These are phyloP conservation scores for Dictyostelium intermedium DNA, from an alignment of 78 protist genomes.

Conservation along the genomic window DNA sequence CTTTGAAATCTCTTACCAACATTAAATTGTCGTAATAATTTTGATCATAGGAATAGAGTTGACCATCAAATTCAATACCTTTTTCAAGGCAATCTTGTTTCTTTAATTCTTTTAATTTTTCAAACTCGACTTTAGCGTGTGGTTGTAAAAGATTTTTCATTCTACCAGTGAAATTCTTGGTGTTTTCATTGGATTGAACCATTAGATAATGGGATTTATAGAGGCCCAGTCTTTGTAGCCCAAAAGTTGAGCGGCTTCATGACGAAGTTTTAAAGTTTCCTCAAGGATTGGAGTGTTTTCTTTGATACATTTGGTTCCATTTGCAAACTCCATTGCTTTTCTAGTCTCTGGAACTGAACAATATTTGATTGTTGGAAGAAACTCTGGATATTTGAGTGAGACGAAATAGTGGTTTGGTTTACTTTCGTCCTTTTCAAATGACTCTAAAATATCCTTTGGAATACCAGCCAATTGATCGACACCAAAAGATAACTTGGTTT, in stretches of 20 bases:
- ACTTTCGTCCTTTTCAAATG: conserved; percentile 15
- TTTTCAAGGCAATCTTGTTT: conserved; percentile 14
- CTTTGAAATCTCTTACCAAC: conserved; percentile 43
- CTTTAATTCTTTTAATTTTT: conserved; percentile 23
- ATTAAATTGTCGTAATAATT: conserved; percentile 30
- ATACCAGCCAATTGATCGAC: conserved; percentile 82
- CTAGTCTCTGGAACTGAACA: conserved; percentile 67
- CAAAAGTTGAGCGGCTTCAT: conserved; percentile 52
- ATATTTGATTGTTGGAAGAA: conserved; percentile 72
- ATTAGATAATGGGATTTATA: conserved; percentile 44
- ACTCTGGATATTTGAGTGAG: conserved; percentile 83
- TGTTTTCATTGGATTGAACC: conserved; percentile 24
- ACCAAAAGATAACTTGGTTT: conserved; percentile 49
- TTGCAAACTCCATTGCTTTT: conserved; percentile 23
- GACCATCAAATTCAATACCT: too few relatives aligned
- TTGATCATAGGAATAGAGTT: background rate
- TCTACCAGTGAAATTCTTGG: conserved; percentile 17
- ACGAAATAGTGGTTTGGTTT: conserved; percentile 37
- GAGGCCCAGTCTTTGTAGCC: conserved; percentile 72
- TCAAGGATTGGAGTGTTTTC: conserved; percentile 57
- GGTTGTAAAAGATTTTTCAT: conserved; percentile 30
- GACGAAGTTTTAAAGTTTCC: background rate
- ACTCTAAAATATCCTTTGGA: conserved; percentile 70
- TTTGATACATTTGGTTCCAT: conserved; percentile 10
- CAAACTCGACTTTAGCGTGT: background rate